phyloP scores from a whole-genome alignment of 1,284 basidiomycete species.

The Caloboletus firmus region DNA sequence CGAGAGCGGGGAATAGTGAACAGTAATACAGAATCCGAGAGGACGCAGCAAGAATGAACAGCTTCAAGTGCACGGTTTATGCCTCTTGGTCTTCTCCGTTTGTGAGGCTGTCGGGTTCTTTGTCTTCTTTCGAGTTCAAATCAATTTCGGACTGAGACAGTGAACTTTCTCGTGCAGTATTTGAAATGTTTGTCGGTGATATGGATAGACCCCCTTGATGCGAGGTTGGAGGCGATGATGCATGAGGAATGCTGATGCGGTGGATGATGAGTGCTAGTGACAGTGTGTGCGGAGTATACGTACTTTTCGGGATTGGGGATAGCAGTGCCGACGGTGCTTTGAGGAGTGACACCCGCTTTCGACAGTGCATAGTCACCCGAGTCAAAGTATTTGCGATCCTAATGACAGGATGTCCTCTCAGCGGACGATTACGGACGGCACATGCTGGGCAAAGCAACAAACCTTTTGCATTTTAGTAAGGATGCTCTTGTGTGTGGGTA shows the following conservation, averaged over 20 bases:
- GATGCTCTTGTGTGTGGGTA: constrained; percentile 90
- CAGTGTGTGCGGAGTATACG: constrained; percentile 30
- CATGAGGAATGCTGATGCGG: constrained; percentile 66
- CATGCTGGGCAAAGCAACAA: constrained; percentile 3
- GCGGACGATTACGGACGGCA: constrained; percentile 10
- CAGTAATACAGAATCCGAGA: constrained; percentile 5
- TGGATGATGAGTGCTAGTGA: constrained; percentile 1
- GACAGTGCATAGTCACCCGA: constrained; percentile 96
- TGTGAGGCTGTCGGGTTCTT: constrained; percentile 15
- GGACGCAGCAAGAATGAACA: not conserved
- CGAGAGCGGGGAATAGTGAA: constrained; percentile 22
- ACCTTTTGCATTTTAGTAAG: constrained; percentile 96
- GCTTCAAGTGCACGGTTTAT: constrained; percentile 36
- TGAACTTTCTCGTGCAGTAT: constrained; percentile 64
- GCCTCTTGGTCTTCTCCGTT: constrained; percentile 38
- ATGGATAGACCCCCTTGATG: constrained; percentile 56
- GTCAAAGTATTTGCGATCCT: constrained; percentile 98
- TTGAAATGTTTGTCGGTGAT: constrained; percentile 68
- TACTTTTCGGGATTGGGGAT: constrained; percentile 96
- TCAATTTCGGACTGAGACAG: constrained; percentile 40
- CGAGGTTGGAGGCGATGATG: constrained; percentile 57
- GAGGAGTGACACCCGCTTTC: constrained; percentile 88
- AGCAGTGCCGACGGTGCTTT: constrained; percentile 87
- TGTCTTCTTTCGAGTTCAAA: constrained; percentile 20
- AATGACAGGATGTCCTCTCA: constrained; percentile 11